Evolutionary conservation across 306 rosid species (phyloP).

Genomic region (Citrullus amarus): DNA sequence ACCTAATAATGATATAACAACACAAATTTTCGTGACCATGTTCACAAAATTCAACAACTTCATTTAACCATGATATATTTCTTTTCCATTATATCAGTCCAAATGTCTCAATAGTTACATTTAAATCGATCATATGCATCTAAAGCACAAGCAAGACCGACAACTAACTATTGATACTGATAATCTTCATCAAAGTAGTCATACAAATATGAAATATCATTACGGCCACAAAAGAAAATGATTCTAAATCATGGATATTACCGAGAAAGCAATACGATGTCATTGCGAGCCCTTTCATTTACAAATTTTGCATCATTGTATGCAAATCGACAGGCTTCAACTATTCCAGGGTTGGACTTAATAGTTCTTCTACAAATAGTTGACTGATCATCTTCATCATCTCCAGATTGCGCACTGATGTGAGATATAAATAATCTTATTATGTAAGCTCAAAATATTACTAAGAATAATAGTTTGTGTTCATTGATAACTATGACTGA

Average conservation of each 20-base stretch:
- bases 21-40: not conserved
- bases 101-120: not conserved
- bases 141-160: not conserved
- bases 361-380: conserved; percentile 10
- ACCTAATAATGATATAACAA: not conserved
- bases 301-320: conserved; percentile 66
- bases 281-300: conserved; percentile 67
- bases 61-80: not conserved
- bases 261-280: conserved; percentile 74
- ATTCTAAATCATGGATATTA: conserved; percentile 19
- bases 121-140: not conserved
- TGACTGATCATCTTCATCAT: conserved; percentile 27
- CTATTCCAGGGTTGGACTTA: conserved; percentile 38
- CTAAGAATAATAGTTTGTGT: not conserved
- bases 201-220: not conserved
- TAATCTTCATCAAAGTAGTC: not conserved
- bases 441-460: not conserved
- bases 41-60: not conserved
- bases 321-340: conserved; percentile 65
- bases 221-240: not conserved
- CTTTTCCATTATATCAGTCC: not conserved
- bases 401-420: conserved; percentile 38
- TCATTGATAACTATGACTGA: not conserved
- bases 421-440: conserved; percentile 13
- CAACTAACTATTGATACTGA: not conserved